Percentiles rank a stretch among this genome's conserved stretches.
These are phyloP conservation scores for Asterionellopsis glacialis DNA, from an alignment of 108 stramenopile genomes.

Conservation along the genomic window DNA sequence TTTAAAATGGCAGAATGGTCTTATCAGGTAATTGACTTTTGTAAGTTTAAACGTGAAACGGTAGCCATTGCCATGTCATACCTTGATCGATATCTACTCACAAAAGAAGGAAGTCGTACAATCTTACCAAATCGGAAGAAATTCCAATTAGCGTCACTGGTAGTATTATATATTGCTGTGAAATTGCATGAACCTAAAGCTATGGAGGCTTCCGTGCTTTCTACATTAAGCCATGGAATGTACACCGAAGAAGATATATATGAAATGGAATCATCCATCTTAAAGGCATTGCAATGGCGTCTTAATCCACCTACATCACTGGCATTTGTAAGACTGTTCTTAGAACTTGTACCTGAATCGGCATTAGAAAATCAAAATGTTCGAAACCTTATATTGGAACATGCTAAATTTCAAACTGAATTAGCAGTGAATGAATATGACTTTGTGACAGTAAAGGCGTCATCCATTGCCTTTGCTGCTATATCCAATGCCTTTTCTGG, in stretches of 20 bases:
- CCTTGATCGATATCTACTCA: slow-evolving; percentile 47
- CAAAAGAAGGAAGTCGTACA: slow-evolving; percentile 11
- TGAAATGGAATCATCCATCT: slow-evolving; percentile 58
- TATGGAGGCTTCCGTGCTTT: slow-evolving; percentile 63
- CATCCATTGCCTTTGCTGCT: slow-evolving; percentile 7
- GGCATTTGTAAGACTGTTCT: slow-evolving; percentile 36
- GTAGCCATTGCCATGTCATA: slow-evolving; percentile 52
- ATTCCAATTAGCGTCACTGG: slow-evolving; percentile 79
- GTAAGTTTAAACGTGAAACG: slow-evolving; percentile 46
- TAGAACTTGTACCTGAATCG: slow-evolving; percentile 30
- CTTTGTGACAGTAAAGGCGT: slow-evolving; percentile 4
- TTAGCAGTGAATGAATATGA: slow-evolving; percentile 3
- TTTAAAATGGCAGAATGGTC: slow-evolving; percentile 55
- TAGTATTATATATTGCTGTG: slow-evolving; percentile 67
- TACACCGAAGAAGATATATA: slow-evolving; percentile 67
- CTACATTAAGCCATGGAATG: slow-evolving; percentile 60
- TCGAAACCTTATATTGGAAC: slow-evolving; percentile 44
- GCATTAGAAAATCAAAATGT: slow-evolving; percentile 8
- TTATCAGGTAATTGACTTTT: slow-evolving; percentile 53
- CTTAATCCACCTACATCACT: slow-evolving; percentile 60
- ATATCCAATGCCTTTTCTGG: slow-evolving; percentile 38
- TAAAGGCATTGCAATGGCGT: slow-evolving; percentile 60
- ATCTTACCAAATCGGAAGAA: slow-evolving; percentile 33
- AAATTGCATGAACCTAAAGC: slow-evolving; percentile 73
- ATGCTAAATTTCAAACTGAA: slow-evolving; percentile 16